Evolutionary conservation across 23 red algal genomes (phyloP), one percentile per base, ranked within the genome.

Genomic region (Cyanidiococcus yangmingshanensis): DNA sequence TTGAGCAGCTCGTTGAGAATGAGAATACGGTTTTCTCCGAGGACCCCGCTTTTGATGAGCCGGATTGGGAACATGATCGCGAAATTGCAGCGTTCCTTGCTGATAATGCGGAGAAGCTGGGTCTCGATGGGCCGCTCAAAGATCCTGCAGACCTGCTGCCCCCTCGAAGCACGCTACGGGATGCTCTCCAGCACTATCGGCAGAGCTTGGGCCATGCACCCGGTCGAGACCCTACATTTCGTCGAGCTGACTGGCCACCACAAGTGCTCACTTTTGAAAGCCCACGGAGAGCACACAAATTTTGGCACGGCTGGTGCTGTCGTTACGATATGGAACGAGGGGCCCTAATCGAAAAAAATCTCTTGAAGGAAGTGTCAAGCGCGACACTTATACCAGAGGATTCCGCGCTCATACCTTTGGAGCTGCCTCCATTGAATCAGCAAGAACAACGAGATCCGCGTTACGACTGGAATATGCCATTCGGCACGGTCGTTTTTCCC

Each of bases 261-360:
- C 63, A 71, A 29, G n/a, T 71, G 63, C n/a, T 32, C n/a, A 27
- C 63, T 25, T 71, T 71, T 71, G n/a, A 71, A 35, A 25, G 27
- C 16, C 63, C 63, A 29, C 63, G 63, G 3, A 12, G 15, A 3
- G 63, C 63, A 3, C 63, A 71, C 32, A 12, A 25, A 35, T 12
- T 29, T 12, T 71, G 63, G 63, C 7, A 35, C 27, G 63, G 63
- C n/a, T 71, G 63, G 63, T 3, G 32, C n/a, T 35, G 32, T 25
- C 63, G 63, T 35, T 71, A 32, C 32, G 63, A 25, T 25, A 29
- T 35, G 16, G 27, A 7, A 12, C 15, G n/a, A 12, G 63, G 63
- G 15, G 3, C n/a, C 3, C 63, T 35, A 29, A 25, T 71, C 3
- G 63, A 71, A 29, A 2, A 7, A 29, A 71, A 32, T 12, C 27